Base-by-base conservation (phyloP, 108 stramenopile genomes). In the Cyclotella distinguenda region DNA sequence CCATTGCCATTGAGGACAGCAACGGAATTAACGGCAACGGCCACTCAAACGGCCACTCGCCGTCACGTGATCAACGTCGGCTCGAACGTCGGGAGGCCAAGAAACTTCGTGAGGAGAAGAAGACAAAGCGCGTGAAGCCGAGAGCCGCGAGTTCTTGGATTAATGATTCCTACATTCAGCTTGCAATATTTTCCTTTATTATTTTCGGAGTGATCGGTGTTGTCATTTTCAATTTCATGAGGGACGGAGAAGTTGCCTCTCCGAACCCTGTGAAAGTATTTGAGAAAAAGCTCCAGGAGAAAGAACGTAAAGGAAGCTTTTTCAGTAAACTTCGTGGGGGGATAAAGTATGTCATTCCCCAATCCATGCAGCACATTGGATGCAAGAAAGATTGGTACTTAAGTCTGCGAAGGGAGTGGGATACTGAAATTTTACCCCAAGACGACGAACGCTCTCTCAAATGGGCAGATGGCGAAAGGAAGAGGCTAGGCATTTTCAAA, bases 341-440 rank as follows among this genome's bases (percentile, higher is more conserved):
- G 52, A n/a, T 70, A 13, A 58, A 59, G 47, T 86, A 89, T 49
- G 53, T 63, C 6, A 74, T 86, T 34, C 86, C 86, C 8, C 69
- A 87, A 48, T 51, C 79, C 9, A 84, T 86, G 81, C 21, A 66
- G 21, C 51, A 76, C 33, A 72, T 90, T 46, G 89, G 89, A 10
- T 78, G 82, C 64, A 82, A 83, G 48, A 73, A 70, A 10, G 38
- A 66, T 15, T 68, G 54, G 54, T 90, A 90, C 66, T 79, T 76
- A 15, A 51, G 45, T 12, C 65, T 90, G 28, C 80, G 89, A 25
- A 35, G 70, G 48, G 64, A 82, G 30, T 81, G 64, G 46, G 89
- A 90, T 58, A 61, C 53, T 2, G 36, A 38, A 40, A 54, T 82
- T 40, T 68, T 79, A 0, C 84, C 87, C 57, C 63, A 81, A 50